Base-by-base conservation (phyloP, 1,139 yeast genomes). In the Saccharomyces hybrid region DNA sequence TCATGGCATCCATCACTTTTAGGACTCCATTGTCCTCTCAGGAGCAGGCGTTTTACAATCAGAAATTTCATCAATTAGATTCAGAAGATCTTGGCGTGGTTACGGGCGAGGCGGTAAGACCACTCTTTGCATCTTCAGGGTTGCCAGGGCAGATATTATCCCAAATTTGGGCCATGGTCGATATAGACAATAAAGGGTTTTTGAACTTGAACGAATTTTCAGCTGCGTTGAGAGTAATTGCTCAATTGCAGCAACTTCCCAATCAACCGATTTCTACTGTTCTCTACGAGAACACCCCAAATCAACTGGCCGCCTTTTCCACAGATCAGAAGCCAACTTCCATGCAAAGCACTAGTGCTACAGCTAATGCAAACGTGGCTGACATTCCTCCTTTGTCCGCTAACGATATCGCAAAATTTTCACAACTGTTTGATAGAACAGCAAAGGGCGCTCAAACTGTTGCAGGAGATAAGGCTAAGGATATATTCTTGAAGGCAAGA, bases 111-210 rank as follows among this genome's bases (percentile, higher is more conserved):
- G 83, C 85, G 53, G 91, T 97, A 13, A 80, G 95, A 61, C 77
- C 88, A 7, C 78, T 95, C 4, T 84, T 95, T 62, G 96, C 91
- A 64, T 86, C 87, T 57, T 85, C 96, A 1, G 95, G 96, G 0
- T 78, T 93, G 54, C 84, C 95, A 6, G 86, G 95, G 2, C 77
- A 83, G 20, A 75, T 81, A 42, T 75, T 93, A 52, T 97, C 97
- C 3, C 95, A 90, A 70, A 85, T 95, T 57, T 95, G 99, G 99
- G 95, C 88, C 69, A 70, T 87, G 50, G 91, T 96, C 14, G 99
- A 93, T 72, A 79, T 81, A 20, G 84, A 83, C 59, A 90, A 89
- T 72, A 78, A 84, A 61, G 99, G 99, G 0, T 88, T 86, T 68
- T 76, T 95, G 61, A 86, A 88, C 62, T 90, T 85, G 67, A 78